Conservation (phyloP, 2,329 filamentous ascomycete species). For the Sporothrix variecibatus region DNA sequence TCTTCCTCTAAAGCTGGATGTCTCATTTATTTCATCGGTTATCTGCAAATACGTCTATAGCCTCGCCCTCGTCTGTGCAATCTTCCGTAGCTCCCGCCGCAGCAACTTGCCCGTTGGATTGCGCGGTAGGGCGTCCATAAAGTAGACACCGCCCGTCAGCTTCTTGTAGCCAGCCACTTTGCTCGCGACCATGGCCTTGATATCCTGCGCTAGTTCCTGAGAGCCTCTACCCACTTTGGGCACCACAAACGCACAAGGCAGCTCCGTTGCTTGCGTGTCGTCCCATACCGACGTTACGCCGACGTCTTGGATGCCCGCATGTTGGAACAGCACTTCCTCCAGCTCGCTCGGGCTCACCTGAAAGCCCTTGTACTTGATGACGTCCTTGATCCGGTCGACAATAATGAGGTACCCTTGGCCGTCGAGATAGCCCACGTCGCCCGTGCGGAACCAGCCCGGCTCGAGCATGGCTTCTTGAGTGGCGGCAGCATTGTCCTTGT, state of each 20-base stretch:
- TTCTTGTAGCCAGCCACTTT: conserved; percentile 3
- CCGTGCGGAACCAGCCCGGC: not conserved
- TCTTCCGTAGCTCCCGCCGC: not conserved
- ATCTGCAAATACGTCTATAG: not conserved
- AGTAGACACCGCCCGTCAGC: not conserved
- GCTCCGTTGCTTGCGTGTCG: not conserved
- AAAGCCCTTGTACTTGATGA: conserved; percentile 74
- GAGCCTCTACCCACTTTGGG: not conserved
- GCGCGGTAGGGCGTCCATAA: not conserved
- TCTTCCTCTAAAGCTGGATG: no score
- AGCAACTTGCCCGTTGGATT: not conserved
- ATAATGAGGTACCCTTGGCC: conserved; percentile 74
- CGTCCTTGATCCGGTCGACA: conserved; percentile 56
- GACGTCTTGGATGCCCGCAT: not conserved
- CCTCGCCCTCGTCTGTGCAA: not conserved
- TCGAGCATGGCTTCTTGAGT: not conserved
- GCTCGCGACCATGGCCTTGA: not conserved
- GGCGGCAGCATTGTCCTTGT: not conserved
- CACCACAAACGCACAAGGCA: conserved; percentile 1
- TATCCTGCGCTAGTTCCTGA: not conserved
- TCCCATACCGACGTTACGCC: not conserved
- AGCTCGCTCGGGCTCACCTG: not conserved
- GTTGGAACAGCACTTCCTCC: not conserved
- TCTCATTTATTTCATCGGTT: no score
- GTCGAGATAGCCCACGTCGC: conserved; percentile 38